Evolutionary conservation across 352 stramenopile species (phyloP).

Genomic region (Phytophthora ramorum): DNA sequence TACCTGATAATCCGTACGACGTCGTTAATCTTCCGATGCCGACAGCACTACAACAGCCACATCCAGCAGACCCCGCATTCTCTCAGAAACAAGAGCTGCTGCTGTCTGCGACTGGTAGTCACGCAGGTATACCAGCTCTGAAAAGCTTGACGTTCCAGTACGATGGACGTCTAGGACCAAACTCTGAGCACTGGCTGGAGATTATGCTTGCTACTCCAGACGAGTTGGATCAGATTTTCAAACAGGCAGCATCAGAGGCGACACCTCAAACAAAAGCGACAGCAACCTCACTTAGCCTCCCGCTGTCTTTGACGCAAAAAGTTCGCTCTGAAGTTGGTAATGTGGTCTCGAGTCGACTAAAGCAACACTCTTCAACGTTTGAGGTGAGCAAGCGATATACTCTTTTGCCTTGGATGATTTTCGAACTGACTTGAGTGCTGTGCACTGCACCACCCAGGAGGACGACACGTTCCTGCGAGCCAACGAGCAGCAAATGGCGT

Average conservation of each 20-base stretch:
- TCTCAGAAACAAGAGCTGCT: slow-evolving; percentile 51
- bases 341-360: slow-evolving; percentile 26
- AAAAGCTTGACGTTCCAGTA: slow-evolving; percentile 46
- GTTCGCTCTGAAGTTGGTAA: slow-evolving; percentile 28
- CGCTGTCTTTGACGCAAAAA: slow-evolving; percentile 36
- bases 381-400: slow-evolving; percentile 34
- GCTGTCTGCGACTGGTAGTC: slow-evolving; percentile 22
- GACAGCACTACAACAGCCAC: slow-evolving; percentile 40
- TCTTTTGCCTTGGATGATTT: background rate
- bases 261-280: slow-evolving; percentile 7
- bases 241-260: slow-evolving; percentile 27
- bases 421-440: background rate
- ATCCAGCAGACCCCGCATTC: slow-evolving; percentile 37
- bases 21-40: slow-evolving; percentile 50
- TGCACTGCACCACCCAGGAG: slow-evolving; percentile 35
- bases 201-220: slow-evolving; percentile 51
- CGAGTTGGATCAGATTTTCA: slow-evolving; percentile 54
- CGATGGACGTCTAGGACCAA: slow-evolving; percentile 40
- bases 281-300: slow-evolving; percentile 32
- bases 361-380: slow-evolving; percentile 34
- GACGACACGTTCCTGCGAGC: slow-evolving; percentile 57
- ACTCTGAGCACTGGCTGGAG: slow-evolving; percentile 62
- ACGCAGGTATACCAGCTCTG: slow-evolving; percentile 15
- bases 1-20: slow-evolving; percentile 52
- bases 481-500: slow-evolving; percentile 57